Base-by-base conservation (phyloP, 495 filamentous ascomycete species). In the Penicillium steckii region DNA sequence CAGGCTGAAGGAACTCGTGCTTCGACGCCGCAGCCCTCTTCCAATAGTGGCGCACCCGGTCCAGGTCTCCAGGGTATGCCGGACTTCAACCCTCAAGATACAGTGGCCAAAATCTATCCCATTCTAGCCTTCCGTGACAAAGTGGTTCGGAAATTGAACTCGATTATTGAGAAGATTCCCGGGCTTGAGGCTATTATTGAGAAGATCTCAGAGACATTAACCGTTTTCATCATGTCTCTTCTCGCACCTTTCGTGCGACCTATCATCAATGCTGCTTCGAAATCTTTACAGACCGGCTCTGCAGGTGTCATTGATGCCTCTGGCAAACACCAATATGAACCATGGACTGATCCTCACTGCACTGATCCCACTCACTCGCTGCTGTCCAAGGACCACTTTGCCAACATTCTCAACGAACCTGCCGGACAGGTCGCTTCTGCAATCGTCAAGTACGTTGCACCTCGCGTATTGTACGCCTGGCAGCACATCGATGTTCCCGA, bases 371-470 rank as follows among this genome's bases (percentile, higher is more conserved):
- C 94, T 3, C 94, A 97, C 75, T 94, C 89, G 9, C 83, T 97
- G 71, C 81, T 97, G 5, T 92, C 89, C 50, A 97, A 97, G 71
- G 94, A 98, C 60, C 94, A 98, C 66, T 97, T 97, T 62, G 88
- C 88, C 55, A 96, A 97, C 70, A 76, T 92, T 25, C 77, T 97
- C 24, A 97, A 97, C 71, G 78, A 88, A 25, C 90, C 89, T 42
- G 91, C 91, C 2, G 93, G 93, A 10, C 80, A 87, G 18, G 82
- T 97, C 18, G 91, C 92, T 8, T 72, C 87, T 2, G 82, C 80
- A 0, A 87, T 96, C 45, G 69, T 97, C 4, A 78, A 89, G 76
- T 97, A 93, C 62, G 82, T 86, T 25, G 87, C 91, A 3, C 92
- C 93, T 53, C 88, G 93, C 21, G 66, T 97, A 18, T 74, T 97